These are phyloP conservation scores for Saccharomycopsis crataegensis DNA, from an alignment of 1,139 yeast genomes.

Conservation along the genomic window DNA sequence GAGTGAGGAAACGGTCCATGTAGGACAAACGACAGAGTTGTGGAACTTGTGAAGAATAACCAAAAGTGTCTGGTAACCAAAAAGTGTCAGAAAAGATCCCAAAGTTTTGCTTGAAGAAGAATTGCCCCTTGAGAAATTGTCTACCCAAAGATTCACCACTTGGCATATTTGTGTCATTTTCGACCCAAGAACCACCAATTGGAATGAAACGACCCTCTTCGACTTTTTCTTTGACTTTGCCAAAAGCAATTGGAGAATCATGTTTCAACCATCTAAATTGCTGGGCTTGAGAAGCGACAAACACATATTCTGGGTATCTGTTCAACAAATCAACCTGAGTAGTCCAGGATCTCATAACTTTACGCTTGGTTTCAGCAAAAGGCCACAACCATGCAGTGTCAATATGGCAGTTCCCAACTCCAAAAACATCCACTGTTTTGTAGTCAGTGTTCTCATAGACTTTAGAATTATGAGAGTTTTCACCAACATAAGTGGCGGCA, in stretches of 20 bases:
- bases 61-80: conserved; percentile 98
- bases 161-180: conserved; percentile 92
- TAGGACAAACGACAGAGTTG: conserved; percentile 84
- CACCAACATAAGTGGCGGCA: conserved; percentile 60
- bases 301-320: conserved; percentile 84
- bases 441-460: conserved; percentile 42
- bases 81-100: conserved; percentile 68
- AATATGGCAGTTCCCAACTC: conserved; percentile 91
- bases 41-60: conserved; percentile 91
- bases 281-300: conserved; percentile 94
- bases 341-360: conserved; percentile 92
- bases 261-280: conserved; percentile 86
- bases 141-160: conserved; percentile 84
- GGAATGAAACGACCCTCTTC: conserved; percentile 74
- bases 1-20: conserved; percentile 79
- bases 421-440: conserved; percentile 50
- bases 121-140: conserved; percentile 85
- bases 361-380: conserved; percentile 88
- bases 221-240: conserved; percentile 48
- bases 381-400: conserved; percentile 99
- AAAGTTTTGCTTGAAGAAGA: conserved; percentile 72
- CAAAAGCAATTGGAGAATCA: conserved; percentile 77
- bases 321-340: conserved; percentile 82
- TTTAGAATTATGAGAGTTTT: conserved; percentile 50
- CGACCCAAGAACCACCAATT: conserved; percentile 97